phyloP scores from a whole-genome alignment of 164 flowering plant species.

The Litsea cubeba region DNA sequence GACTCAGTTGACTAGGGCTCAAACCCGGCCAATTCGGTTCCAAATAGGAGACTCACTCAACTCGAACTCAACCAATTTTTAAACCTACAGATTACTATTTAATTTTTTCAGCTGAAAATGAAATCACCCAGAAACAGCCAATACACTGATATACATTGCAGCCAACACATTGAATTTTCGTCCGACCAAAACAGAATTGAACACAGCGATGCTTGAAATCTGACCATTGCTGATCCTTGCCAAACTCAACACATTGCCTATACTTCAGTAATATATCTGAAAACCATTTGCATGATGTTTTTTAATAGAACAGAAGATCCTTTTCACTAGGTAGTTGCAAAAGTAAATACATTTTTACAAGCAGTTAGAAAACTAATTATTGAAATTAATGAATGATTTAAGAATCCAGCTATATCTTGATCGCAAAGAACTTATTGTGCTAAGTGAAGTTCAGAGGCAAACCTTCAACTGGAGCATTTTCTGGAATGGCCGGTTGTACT shows the following conservation, averaged over 20 bases:
- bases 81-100: too few species aligned
- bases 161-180: too few species aligned
- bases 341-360: not conserved
- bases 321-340: not conserved
- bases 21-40: too few species aligned
- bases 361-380: too few species aligned
- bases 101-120: too few species aligned
- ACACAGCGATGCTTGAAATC: too few species aligned
- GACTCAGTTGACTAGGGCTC: too few species aligned
- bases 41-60: too few species aligned
- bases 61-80: too few species aligned
- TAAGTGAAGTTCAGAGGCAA: slow-evolving; percentile 1
- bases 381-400: not conserved
- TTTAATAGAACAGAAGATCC: not conserved
- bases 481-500: slow-evolving; percentile 96
- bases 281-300: not conserved
- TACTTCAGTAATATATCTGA: not conserved
- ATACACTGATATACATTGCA: too few species aligned
- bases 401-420: not conserved
- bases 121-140: too few species aligned
- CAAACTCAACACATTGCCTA: not conserved
- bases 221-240: not conserved
- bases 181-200: too few species aligned
- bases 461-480: slow-evolving; percentile 91
- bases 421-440: not conserved